Evolutionary conservation across 75 land plant genomes (phyloP).

Genomic region (Picea glauca): DNA sequence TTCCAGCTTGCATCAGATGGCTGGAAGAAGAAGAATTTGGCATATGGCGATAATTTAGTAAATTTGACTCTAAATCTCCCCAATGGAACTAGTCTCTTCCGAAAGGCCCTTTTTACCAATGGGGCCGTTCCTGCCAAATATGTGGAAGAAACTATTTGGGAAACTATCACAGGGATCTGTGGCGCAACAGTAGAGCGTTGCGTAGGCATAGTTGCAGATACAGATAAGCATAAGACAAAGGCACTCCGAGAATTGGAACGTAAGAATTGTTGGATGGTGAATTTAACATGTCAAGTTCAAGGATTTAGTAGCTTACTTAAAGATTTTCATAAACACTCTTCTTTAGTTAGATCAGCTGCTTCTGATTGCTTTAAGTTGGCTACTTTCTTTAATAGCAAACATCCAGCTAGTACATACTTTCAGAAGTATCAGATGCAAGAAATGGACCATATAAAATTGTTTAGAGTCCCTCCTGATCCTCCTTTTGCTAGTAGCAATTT

Average conservation of each 20-base stretch:
- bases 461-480: conserved; percentile 14
- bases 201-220: conserved; percentile 77
- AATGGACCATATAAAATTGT: conserved; percentile 20
- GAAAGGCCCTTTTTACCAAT: conserved; percentile 38
- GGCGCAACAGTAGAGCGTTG: conserved; percentile 57
- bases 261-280: conserved; percentile 82
- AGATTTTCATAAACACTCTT: conserved; percentile 64
- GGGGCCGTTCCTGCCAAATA: conserved; percentile 43
- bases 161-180: conserved; percentile 37
- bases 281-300: conserved; percentile 75
- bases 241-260: conserved; percentile 71
- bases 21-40: conserved; percentile 25
- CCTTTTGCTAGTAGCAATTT: conserved; percentile 21
- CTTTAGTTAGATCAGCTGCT: conserved; percentile 45
- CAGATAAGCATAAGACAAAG: conserved; percentile 57
- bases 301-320: conserved; percentile 62
- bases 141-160: conserved; percentile 68
- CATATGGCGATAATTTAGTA: conserved; percentile 41
- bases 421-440: conserved; percentile 55
- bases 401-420: conserved; percentile 35
- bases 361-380: conserved; percentile 57
- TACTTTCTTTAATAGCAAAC: conserved; percentile 45
- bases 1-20: conserved; percentile 82
- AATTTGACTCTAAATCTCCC: conserved; percentile 71
- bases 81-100: conserved; percentile 76